Evolutionary conservation across 108 stramenopile genomes (phyloP).

Genomic region (Aurantiochytrium sp.): DNA sequence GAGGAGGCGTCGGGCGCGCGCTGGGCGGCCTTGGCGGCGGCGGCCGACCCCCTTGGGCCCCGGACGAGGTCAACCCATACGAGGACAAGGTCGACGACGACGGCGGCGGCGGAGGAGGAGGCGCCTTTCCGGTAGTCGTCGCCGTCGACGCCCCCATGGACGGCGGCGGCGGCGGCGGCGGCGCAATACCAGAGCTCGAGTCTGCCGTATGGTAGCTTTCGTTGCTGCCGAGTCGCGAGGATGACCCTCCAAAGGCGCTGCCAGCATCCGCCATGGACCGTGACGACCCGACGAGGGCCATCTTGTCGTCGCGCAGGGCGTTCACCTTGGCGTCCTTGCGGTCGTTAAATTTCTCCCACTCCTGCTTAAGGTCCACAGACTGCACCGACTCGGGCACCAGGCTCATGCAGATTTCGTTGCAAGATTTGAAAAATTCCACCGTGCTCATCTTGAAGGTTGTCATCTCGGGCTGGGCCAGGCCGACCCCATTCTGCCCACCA

Average conservation of each 20-base stretch:
- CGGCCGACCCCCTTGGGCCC: too few relatives aligned
- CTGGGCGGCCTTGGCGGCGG: not conserved
- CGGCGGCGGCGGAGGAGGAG: too few relatives aligned
- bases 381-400: not conserved
- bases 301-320: not conserved
- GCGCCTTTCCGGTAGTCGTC: not conserved
- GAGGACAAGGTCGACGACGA: too few relatives aligned
- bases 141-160: not conserved
- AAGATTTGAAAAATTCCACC: not conserved
- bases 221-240: not conserved
- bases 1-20: not conserved
- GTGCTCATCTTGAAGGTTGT: not conserved
- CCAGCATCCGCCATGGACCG: not conserved
- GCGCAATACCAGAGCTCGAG: not conserved
- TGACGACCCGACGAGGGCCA: not conserved
- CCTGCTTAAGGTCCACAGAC: not conserved
- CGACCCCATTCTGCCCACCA: not conserved
- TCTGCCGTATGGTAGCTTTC: not conserved
- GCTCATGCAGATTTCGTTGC: not conserved
- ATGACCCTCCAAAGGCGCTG: not conserved
- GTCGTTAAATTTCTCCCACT: not conserved
- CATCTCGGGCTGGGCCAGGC: constrained; percentile 24
- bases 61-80: too few relatives aligned
- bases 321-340: not conserved
- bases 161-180: not conserved